phyloP scores from a whole-genome alignment of 1,139 yeast genomes.

The Yamadazyma dendronema region DNA sequence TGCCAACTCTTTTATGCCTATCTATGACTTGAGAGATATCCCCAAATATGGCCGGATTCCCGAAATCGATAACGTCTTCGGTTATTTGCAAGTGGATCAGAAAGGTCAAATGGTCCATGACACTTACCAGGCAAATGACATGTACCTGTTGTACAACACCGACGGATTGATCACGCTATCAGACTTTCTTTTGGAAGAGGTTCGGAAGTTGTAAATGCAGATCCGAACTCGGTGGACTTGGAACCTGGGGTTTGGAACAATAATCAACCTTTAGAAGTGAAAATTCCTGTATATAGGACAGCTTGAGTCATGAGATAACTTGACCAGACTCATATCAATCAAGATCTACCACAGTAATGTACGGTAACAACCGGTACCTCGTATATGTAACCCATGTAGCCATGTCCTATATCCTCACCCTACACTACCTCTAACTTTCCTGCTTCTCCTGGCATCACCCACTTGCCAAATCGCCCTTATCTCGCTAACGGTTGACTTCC shows the following conservation, averaged over 20 bases:
- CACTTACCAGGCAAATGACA: constrained; percentile 57
- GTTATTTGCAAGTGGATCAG: constrained; percentile 61
- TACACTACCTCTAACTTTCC: not conserved
- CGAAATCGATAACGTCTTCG: constrained; percentile 68
- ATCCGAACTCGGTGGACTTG: too few relatives aligned
- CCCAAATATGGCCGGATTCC: constrained; percentile 72
- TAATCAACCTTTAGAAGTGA: too few relatives aligned
- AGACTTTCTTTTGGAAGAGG: constrained; percentile 49
- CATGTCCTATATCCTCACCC: too few relatives aligned
- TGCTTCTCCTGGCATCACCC: not conserved
- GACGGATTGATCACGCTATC: constrained; percentile 59
- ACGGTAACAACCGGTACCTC: too few relatives aligned
- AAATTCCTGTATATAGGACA: too few relatives aligned
- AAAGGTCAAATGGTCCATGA: constrained; percentile 54
- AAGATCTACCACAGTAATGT: too few relatives aligned
- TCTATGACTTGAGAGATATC: constrained; percentile 66
- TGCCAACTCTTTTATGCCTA: constrained; percentile 62
- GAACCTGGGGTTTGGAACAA: too few relatives aligned
- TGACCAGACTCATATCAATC: too few relatives aligned
- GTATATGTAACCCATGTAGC: too few relatives aligned
- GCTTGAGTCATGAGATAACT: too few relatives aligned
- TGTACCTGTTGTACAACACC: constrained; percentile 58
- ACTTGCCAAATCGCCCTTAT: too few relatives aligned
- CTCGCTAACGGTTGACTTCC: not conserved
- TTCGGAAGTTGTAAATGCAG: constrained; percentile 19